Evolutionary conservation across 2,329 filamentous ascomycete species (phyloP).

Genomic region (Periglandula ipomoeae): DNA sequence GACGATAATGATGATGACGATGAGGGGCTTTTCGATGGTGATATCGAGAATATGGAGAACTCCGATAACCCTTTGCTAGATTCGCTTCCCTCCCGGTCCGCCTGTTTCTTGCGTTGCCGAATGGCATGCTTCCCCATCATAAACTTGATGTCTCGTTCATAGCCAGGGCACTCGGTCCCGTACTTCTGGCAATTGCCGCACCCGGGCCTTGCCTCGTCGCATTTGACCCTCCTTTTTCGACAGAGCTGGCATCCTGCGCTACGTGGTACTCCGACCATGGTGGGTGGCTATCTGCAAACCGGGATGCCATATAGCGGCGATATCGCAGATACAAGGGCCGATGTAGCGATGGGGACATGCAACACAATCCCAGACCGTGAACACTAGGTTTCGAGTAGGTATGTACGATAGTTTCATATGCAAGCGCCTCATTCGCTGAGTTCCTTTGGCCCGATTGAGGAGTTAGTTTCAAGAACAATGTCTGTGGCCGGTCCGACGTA

Average conservation of each 20-base stretch:
- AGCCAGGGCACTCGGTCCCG: constrained; percentile 29
- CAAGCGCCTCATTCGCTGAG: not conserved
- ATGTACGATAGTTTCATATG: not conserved
- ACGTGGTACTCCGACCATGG: constrained; percentile 29
- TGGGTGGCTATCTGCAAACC: constrained; percentile 4
- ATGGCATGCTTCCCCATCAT: constrained; percentile 30
- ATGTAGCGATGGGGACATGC: not conserved
- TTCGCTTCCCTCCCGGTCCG: constrained; percentile 4
- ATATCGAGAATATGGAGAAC: not conserved
- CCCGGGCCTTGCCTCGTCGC: constrained; percentile 33
- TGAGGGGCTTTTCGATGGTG: constrained; percentile 2
- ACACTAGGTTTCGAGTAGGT: not conserved
- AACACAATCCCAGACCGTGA: constrained; percentile 2
- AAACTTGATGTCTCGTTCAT: constrained; percentile 29
- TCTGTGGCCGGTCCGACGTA: not conserved
- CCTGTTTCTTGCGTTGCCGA: constrained; percentile 18
- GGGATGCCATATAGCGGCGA: not conserved
- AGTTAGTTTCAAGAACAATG: no score
- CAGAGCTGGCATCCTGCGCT: constrained; percentile 30
- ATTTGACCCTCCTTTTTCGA: constrained; percentile 33
- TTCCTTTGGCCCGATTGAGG: not conserved
- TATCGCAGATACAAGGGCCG: not conserved
- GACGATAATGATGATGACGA: constrained; percentile 9
- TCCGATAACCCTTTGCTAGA: constrained; percentile 2
- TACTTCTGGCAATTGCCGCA: constrained; percentile 31